Evolutionary conservation across 352 stramenopile species (phyloP).

Genomic region (Globisporangium nodosum): DNA sequence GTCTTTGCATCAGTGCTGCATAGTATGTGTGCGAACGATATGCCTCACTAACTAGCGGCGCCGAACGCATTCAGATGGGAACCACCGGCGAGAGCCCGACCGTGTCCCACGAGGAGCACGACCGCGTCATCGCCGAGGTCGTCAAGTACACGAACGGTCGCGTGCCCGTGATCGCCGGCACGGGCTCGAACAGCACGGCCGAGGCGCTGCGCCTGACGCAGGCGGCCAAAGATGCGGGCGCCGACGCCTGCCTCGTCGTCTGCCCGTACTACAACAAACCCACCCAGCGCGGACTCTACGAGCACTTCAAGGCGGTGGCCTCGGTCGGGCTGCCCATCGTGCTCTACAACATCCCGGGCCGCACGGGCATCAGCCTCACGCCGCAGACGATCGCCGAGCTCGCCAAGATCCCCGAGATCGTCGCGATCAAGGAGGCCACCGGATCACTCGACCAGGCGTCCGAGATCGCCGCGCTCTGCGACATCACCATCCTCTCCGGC

Average conservation of each 20-base stretch:
- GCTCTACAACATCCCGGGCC: conserved; percentile 97
- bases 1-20: conserved; percentile 7
- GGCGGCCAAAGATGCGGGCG: conserved; percentile 89
- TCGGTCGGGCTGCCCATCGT: conserved; percentile 90
- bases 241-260: conserved; percentile 93
- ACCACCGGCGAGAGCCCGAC: conserved; percentile 97
- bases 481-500: conserved; percentile 89
- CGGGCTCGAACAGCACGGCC: conserved; percentile 92
- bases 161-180: conserved; percentile 94
- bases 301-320: conserved; percentile 91
- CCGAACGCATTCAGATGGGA: conserved; percentile 60
- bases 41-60: background rate
- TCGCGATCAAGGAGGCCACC: conserved; percentile 98
- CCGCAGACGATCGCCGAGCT: conserved; percentile 93
- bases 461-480: conserved; percentile 84
- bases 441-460: conserved; percentile 88
- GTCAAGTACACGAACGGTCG: conserved; percentile 71
- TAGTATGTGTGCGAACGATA: background rate
- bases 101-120: conserved; percentile 93
- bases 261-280: conserved; percentile 99
- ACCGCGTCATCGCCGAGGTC: conserved; percentile 91
- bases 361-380: conserved; percentile 93
- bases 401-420: conserved; percentile 92
- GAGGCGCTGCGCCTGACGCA: conserved; percentile 84
- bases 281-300: conserved; percentile 92